Base-by-base conservation (phyloP, 2,329 filamentous ascomycete genomes). In the Colletotrichum agaves region DNA sequence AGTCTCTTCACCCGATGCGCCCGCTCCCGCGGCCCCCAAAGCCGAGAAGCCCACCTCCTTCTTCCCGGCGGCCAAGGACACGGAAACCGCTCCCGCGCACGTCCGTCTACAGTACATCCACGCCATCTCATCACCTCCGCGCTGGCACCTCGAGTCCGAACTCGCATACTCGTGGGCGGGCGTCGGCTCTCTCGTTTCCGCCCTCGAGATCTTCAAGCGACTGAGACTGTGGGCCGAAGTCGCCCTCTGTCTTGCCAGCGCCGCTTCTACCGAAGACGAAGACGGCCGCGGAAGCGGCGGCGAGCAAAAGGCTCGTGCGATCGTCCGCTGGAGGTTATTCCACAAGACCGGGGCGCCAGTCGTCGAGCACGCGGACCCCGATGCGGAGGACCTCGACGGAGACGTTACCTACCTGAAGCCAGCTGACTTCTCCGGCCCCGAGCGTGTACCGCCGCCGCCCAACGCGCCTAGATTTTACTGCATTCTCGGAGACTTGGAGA, bases 81-180 rank as follows among this genome's bases (percentile, higher is more conserved):
- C 87, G 0, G 95, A 98, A 71, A 92, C 93, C 0, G 96, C 95
- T 0, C 87, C 92, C 0, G 89, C 92, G 0, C 84, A 88, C 3
- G 88, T 96, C 68, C 88, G 96, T 46, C 83, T 99, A 4, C 87
- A 88, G 63, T 98, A 97, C 75, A 89, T 98, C 50, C 93, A 97
- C 79, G 88, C 92, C 13, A 84, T 99, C 2, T 91, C 88, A 21
- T 93, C 94, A 0, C 94, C 95, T 0, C 93, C 94, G 0, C 84
- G 94, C 58, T 99, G 96, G 96, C 93, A 97, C 74, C 87, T 99
- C 1, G 96, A 99, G 76, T 91, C 94, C 0, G 96, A 99, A 76
- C 85, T 99, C 13, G 96, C 96, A 1, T 90, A 93, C 69, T 89
- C 94, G n/a, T 99, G 96, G 96, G 92, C 94, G 0, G 87, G 89